These are phyloP conservation scores for Pseudocercospora macadamiae DNA, from an alignment of 2,329 filamentous ascomycete species.

Conservation along the genomic window DNA sequence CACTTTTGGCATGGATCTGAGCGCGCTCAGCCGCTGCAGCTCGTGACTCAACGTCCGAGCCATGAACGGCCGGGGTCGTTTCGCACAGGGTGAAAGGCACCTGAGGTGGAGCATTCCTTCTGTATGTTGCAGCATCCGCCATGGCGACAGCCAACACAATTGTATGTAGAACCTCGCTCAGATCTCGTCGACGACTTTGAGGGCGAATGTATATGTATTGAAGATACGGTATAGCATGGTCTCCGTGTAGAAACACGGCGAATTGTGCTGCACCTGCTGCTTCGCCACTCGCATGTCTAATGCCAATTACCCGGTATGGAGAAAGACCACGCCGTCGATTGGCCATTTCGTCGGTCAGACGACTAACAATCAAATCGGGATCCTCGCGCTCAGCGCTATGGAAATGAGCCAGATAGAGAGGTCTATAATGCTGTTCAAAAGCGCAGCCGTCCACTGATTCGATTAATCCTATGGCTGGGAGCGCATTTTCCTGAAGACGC, in stretches of 20 bases:
- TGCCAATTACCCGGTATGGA: slow-evolving; percentile 27
- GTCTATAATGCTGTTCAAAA: slow-evolving; percentile 21
- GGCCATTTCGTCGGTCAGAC: slow-evolving; percentile 22
- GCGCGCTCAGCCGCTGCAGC: slow-evolving; percentile 15
- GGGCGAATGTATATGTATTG: slow-evolving; percentile 31
- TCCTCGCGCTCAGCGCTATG: slow-evolving; percentile 27
- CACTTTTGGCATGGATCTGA: slow-evolving; percentile 26
- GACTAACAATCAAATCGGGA: slow-evolving; percentile 23
- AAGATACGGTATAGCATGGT: slow-evolving; percentile 27
- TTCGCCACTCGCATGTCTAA: slow-evolving; percentile 21
- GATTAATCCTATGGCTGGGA: slow-evolving; percentile 25
- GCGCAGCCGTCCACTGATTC: slow-evolving; percentile 23
- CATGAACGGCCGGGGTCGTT: slow-evolving; percentile 21
- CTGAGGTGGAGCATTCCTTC: background rate
- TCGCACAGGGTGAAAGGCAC: slow-evolving; percentile 32
- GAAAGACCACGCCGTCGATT: slow-evolving; percentile 17
- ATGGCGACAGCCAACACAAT: slow-evolving; percentile 26
- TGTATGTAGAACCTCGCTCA: slow-evolving; percentile 31
- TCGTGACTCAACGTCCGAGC: slow-evolving; percentile 6
- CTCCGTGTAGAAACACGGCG: slow-evolving; percentile 22
- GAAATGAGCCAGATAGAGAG: slow-evolving; percentile 25
- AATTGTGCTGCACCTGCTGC: slow-evolving; percentile 32
- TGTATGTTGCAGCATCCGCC: slow-evolving; percentile 18
- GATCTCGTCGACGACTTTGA: slow-evolving; percentile 25
- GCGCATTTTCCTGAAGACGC: slow-evolving; percentile 18